Evolutionary conservation across 2,329 filamentous ascomycete species (phyloP).

Genomic region (Apiospora hydei): DNA sequence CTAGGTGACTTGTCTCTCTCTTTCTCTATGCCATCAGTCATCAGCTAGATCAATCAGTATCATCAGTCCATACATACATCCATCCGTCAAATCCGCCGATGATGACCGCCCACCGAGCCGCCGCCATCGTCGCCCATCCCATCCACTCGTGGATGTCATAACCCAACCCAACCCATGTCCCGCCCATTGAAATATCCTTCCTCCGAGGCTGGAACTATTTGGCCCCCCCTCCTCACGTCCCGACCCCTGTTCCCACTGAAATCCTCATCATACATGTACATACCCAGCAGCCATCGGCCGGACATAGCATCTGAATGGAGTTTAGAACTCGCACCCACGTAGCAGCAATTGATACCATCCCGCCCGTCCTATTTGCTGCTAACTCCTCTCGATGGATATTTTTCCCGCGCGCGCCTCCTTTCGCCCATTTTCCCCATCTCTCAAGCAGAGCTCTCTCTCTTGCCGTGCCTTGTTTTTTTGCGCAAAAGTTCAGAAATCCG

Average conservation of each 20-base stretch:
- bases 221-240: background rate
- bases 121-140: too few species aligned
- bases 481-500: background rate
- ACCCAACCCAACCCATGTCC: background rate
- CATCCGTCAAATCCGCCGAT: too few species aligned
- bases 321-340: slow-evolving; percentile 19
- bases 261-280: background rate
- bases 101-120: too few species aligned
- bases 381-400: background rate
- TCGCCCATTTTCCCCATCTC: background rate
- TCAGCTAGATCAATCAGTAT: too few species aligned
- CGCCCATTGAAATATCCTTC: background rate
- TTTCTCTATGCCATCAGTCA: too few species aligned
- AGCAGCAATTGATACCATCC: slow-evolving; percentile 11
- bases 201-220: background rate
- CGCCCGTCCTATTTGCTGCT: background rate
- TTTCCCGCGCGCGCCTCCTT: background rate
- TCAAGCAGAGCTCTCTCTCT: background rate
- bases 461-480: background rate
- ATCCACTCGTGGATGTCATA: background rate
- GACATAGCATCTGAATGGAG: slow-evolving; percentile 20
- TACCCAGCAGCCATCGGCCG: background rate
- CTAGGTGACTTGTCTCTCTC: background rate
- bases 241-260: slow-evolving; percentile 7
- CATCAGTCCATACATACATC: too few species aligned